Percentiles rank a stretch among this genome's conserved stretches.
Conservation (phyloP, 345 rosid species). For the Bruguiera parviflora region DNA sequence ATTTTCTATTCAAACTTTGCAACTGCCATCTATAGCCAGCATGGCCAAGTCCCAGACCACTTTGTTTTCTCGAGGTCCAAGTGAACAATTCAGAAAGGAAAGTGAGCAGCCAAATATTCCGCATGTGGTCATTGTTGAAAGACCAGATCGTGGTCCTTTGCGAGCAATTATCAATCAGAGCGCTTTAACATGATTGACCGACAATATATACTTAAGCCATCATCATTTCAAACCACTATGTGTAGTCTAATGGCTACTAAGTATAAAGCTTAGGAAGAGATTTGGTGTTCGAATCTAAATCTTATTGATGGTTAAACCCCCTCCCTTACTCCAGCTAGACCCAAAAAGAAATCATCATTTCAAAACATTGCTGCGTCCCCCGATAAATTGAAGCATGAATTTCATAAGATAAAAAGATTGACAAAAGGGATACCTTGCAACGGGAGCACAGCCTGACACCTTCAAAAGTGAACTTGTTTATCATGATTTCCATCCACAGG, state of each 20-base stretch:
- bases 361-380: background rate
- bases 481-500: slow-evolving; percentile 66
- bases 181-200: background rate
- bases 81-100: background rate
- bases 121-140: too few species aligned
- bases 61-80: background rate
- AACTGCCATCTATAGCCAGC: background rate
- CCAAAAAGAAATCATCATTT: background rate
- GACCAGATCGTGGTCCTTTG: too few species aligned
- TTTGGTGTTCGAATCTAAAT: too few species aligned
- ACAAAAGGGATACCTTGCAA: slow-evolving; percentile 57
- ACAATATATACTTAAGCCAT: background rate
- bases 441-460: slow-evolving; percentile 77
- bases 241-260: too few species aligned
- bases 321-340: too few species aligned
- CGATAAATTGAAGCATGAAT: background rate
- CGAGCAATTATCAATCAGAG: background rate
- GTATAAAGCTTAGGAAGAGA: too few species aligned
- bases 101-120: background rate
- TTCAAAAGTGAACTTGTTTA: slow-evolving; percentile 46
- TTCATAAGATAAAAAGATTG: background rate
- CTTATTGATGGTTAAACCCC: too few species aligned
- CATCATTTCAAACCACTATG: background rate
- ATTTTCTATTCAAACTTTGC: background rate
- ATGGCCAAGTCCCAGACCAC: background rate